Evolutionary conservation across 768 basidiomycete genomes (phyloP).

Genomic region (Pleurotus pulmonarius): DNA sequence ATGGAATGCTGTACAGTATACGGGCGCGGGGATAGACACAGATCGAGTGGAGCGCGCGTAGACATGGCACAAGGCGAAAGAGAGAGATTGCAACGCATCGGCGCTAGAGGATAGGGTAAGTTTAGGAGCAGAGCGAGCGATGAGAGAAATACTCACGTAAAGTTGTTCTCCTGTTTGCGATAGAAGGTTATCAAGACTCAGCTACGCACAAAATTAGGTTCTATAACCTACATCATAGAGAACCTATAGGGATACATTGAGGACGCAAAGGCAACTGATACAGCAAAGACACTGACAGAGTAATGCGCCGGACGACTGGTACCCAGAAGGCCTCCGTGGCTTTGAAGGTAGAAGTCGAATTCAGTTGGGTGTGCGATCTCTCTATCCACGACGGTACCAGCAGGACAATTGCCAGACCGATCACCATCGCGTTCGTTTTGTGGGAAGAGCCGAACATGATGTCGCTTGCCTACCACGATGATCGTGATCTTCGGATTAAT

Average conservation of each 20-base stretch:
- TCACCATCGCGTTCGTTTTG: conserved; percentile 44
- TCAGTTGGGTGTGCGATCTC: conserved; percentile 70
- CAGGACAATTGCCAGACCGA: conserved; percentile 67
- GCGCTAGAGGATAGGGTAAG: conserved; percentile 27
- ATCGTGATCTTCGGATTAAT: conserved; percentile 70
- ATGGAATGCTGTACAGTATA: conserved; percentile 58
- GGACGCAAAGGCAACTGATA: not conserved
- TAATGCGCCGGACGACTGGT: conserved; percentile 67
- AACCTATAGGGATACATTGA: conserved; percentile 21
- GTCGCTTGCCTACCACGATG: conserved; percentile 77
- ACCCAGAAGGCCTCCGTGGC: conserved; percentile 74
- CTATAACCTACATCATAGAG: conserved; percentile 30
- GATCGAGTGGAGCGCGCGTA: conserved; percentile 76
- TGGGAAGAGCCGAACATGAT: conserved; percentile 65
- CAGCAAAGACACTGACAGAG: conserved; percentile 12
- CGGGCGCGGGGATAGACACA: conserved; percentile 79
- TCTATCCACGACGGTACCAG: conserved; percentile 75
- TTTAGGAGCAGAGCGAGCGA: too few species aligned
- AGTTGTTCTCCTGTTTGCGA: conserved; percentile 37
- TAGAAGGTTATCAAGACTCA: not conserved
- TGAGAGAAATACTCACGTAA: conserved; percentile 31
- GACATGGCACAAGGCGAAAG: conserved; percentile 56
- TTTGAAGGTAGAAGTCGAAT: conserved; percentile 77
- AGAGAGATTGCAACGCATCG: conserved; percentile 59
- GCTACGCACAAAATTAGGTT: too few species aligned